Percentiles rank a stretch among this genome's conserved stretches.
phyloP scores from a whole-genome alignment of 768 basidiomycete species.

The Phylloporus scabripes region DNA sequence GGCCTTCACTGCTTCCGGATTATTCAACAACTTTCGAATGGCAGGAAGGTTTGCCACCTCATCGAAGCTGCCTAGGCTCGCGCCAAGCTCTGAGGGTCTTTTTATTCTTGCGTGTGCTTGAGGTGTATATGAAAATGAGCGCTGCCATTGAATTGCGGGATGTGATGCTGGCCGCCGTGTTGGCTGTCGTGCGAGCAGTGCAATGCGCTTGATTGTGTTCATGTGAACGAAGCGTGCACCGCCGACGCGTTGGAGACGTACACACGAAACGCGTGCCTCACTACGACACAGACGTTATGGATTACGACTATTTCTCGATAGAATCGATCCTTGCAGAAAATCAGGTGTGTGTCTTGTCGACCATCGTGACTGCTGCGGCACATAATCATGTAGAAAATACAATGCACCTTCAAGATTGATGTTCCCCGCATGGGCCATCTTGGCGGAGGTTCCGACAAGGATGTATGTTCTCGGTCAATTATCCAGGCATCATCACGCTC shows the following conservation, averaged over 20 bases:
- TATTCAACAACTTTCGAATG: conserved; percentile 44
- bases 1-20: conserved; percentile 47
- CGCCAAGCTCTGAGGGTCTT: conserved; percentile 26
- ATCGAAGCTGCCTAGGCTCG: conserved; percentile 39
- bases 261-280: too few species aligned
- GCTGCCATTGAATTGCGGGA: conserved; percentile 12
- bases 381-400: conserved; percentile 61
- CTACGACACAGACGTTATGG: conserved; percentile 50
- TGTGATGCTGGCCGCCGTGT: conserved; percentile 8
- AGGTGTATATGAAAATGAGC: conserved; percentile 29
- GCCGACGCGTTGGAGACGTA: conserved; percentile 15
- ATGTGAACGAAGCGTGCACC: conserved; percentile 15
- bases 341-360: conserved; percentile 45
- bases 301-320: conserved; percentile 88
- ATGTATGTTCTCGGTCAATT: conserved; percentile 45
- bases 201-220: conserved; percentile 18
- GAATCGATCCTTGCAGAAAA: conserved; percentile 90
- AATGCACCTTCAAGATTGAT: conserved; percentile 86
- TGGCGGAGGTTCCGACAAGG: conserved; percentile 77
- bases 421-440: conserved; percentile 86
- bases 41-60: conserved; percentile 35
- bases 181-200: conserved; percentile 12
- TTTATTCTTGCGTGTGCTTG: conserved; percentile 26
- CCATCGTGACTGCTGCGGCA: neutral
- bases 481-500: conserved; percentile 3